A percentile compares a stretch with the other conserved stretches of the same genome.
phyloP scores from a whole-genome alignment of 495 filamentous ascomycete species.

The Staphylotrichum tortipilum region DNA sequence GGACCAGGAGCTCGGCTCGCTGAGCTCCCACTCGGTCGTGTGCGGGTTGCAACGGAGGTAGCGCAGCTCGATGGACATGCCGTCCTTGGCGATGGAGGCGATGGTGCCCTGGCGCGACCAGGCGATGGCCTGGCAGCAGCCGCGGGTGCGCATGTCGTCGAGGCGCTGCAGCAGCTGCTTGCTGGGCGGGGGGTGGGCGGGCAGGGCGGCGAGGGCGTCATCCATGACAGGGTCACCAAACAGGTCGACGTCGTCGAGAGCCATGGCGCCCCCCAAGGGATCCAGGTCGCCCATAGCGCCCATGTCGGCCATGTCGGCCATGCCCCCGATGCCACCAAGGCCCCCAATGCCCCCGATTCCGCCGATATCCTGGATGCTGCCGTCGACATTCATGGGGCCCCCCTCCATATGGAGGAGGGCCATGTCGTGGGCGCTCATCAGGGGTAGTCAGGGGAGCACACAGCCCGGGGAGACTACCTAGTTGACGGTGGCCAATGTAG shows the following conservation, averaged over 20 bases:
- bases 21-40: slow-evolving; percentile 71
- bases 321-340: slow-evolving; percentile 3
- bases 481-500: background rate
- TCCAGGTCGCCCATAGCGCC: slow-evolving; percentile 16
- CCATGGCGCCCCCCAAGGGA: slow-evolving; percentile 29
- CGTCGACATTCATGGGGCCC: slow-evolving; percentile 1
- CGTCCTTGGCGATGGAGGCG: slow-evolving; percentile 69
- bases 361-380: background rate
- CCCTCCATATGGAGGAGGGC: slow-evolving; percentile 30
- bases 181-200: slow-evolving; percentile 40
- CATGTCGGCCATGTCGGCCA: slow-evolving; percentile 1
- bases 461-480: background rate
- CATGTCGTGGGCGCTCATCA: slow-evolving; percentile 28
- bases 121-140: slow-evolving; percentile 78
- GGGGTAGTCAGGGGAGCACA: background rate
- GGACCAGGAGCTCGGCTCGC: slow-evolving; percentile 43
- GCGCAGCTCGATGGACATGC: slow-evolving; percentile 57
- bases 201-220: slow-evolving; percentile 40
- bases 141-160: slow-evolving; percentile 67
- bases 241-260: slow-evolving; percentile 64
- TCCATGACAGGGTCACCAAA: slow-evolving; percentile 58
- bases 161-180: slow-evolving; percentile 64
- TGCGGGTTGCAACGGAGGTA: slow-evolving; percentile 61
- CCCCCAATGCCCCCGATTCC: slow-evolving; percentile 1
- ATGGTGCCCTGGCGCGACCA: slow-evolving; percentile 90